phyloP scores from a whole-genome alignment of 1,284 basidiomycete species.

The Earliella scabrosa region DNA sequence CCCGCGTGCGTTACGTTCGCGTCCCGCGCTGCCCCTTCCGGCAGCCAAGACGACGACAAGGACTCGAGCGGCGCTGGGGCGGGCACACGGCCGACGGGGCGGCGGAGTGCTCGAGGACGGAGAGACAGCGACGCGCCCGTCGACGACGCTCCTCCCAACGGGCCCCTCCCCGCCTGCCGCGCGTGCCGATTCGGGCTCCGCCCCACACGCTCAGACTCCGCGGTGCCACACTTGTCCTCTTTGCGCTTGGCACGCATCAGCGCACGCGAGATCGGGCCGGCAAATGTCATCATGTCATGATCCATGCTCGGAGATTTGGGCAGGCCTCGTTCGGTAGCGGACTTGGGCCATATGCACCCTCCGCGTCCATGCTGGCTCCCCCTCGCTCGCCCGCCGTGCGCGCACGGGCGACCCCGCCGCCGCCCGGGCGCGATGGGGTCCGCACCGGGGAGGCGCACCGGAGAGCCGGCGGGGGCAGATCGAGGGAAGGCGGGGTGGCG shows the following conservation, averaged over 20 bases:
- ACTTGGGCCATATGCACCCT: conserved; percentile 13
- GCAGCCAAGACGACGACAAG: background rate
- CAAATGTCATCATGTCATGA: conserved; percentile 19
- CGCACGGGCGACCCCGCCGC: too few species aligned
- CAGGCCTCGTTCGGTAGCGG: conserved; percentile 2
- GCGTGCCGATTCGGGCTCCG: background rate
- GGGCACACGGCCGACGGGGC: background rate
- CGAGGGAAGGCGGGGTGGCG: background rate
- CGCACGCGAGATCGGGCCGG: conserved; percentile 25
- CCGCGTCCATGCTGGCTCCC: background rate
- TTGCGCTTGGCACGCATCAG: background rate
- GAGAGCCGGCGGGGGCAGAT: too few species aligned
- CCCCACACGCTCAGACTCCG: too few species aligned
- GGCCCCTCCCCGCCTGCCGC: too few species aligned
- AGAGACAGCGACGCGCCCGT: background rate
- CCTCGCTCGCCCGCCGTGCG: background rate
- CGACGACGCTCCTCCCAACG: too few species aligned
- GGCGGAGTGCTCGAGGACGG: conserved; percentile 4
- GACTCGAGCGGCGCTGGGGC: background rate
- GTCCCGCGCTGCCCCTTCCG: too few species aligned
- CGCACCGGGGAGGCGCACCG: background rate
- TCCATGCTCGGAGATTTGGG: conserved; percentile 16
- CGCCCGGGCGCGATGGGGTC: background rate
- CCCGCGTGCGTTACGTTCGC: too few species aligned
- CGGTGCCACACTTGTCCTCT: too few species aligned